phyloP scores from a whole-genome alignment of 768 basidiomycete species.

The Lyophyllum atratum region DNA sequence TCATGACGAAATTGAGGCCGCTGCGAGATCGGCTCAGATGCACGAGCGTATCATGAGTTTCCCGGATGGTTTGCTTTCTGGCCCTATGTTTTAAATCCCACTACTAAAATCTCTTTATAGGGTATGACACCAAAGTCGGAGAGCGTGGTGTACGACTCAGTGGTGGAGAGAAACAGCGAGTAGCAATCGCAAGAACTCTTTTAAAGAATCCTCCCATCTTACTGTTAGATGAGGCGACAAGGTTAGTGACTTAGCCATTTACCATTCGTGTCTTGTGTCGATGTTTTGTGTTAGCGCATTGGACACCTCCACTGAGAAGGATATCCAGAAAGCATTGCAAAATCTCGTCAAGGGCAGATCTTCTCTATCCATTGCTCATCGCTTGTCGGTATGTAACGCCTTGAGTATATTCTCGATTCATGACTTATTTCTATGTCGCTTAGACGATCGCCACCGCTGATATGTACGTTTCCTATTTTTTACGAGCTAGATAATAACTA shows the following conservation, averaged over 20 bases:
- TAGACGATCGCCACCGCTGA: slow-evolving; percentile 62
- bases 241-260: slow-evolving; percentile 34
- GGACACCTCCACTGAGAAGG: slow-evolving; percentile 89
- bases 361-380: slow-evolving; percentile 79
- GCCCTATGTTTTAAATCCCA: neutral
- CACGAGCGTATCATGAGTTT: slow-evolving; percentile 84
- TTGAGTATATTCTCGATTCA: neutral
- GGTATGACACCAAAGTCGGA: slow-evolving; percentile 86
- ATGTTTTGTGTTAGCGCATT: slow-evolving; percentile 54
- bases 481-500: neutral
- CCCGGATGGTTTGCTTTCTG: slow-evolving; percentile 56
- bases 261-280: neutral
- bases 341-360: slow-evolving; percentile 75
- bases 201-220: slow-evolving; percentile 85
- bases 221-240: slow-evolving; percentile 77
- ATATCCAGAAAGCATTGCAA: slow-evolving; percentile 86
- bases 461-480: slow-evolving; percentile 42
- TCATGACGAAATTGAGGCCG: slow-evolving; percentile 74
- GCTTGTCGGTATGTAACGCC: slow-evolving; percentile 61
- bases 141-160: slow-evolving; percentile 84
- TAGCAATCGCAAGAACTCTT: slow-evolving; percentile 84
- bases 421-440: slow-evolving; percentile 19
- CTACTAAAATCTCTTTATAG: slow-evolving; percentile 23
- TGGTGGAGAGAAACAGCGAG: slow-evolving; percentile 90
- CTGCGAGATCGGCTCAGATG: slow-evolving; percentile 83